Evolutionary conservation across 2,329 filamentous ascomycete species (phyloP).

Genomic region (Colletotrichum limetticola): DNA sequence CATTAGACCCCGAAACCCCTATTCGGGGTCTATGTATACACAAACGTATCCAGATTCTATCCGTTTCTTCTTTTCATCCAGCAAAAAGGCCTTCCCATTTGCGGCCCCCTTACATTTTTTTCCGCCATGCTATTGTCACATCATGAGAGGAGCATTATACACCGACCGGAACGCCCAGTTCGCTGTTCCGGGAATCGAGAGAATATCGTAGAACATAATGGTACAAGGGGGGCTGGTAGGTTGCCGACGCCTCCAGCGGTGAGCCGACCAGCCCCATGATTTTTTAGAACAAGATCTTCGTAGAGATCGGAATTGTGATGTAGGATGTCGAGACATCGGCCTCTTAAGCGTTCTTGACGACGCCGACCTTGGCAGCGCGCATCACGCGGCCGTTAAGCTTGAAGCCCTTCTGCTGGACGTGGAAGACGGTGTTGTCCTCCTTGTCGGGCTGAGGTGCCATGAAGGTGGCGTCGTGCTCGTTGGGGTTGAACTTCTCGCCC

Average conservation of each 20-base stretch:
- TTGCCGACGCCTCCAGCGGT: slow-evolving; percentile 15
- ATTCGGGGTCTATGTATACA: slow-evolving; percentile 29
- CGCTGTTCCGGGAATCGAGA: slow-evolving; percentile 34
- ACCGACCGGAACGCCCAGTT: slow-evolving; percentile 42
- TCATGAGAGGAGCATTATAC: slow-evolving; percentile 61
- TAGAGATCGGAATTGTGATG: neutral
- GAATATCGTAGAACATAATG: slow-evolving; percentile 41
- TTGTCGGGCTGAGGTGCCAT: slow-evolving; percentile 89
- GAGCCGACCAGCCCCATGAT: neutral
- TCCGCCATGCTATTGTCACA: slow-evolving; percentile 38
- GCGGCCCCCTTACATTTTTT: slow-evolving; percentile 1
- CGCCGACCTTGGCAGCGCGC: slow-evolving; percentile 93
- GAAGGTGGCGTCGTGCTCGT: slow-evolving; percentile 96
- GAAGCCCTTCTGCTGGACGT: slow-evolving; percentile 96
- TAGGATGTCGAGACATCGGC: neutral
- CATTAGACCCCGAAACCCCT: slow-evolving; percentile 11
- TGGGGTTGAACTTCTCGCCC: slow-evolving; percentile 92
- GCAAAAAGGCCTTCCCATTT: slow-evolving; percentile 26
- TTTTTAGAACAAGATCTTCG: slow-evolving; percentile 3
- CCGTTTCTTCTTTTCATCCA: slow-evolving; percentile 29
- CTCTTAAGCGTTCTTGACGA: slow-evolving; percentile 81
- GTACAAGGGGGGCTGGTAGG: slow-evolving; percentile 43
- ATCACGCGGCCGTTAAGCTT: slow-evolving; percentile 90
- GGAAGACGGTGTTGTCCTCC: slow-evolving; percentile 90
- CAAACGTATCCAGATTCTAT: slow-evolving; percentile 28